A percentile compares a stretch with the other conserved stretches of the same genome.
phyloP scores from a whole-genome alignment of 108 stramenopile species.

The Schizochytrium sp. region DNA sequence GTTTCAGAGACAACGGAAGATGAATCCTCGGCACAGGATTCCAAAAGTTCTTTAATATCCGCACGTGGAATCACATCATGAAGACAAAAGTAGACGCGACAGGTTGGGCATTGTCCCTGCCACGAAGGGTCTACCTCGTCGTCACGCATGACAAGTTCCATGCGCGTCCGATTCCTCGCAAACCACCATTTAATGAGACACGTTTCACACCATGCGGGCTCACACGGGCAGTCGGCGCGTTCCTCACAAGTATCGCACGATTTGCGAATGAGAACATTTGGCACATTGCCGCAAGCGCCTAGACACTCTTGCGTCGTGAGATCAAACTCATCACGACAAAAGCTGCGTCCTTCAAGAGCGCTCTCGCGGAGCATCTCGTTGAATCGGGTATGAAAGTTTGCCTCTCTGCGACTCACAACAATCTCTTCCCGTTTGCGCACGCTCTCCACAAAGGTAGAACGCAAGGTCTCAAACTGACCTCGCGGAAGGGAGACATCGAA shows the following conservation, averaged over 20 bases:
- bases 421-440: not conserved
- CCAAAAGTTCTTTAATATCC: not conserved
- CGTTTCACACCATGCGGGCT: not conserved
- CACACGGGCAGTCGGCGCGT: not conserved
- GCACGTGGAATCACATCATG: not conserved
- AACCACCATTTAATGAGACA: slow-evolving; percentile 5
- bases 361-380: not conserved
- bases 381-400: not conserved
- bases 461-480: not conserved
- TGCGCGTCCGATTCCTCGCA: not conserved
- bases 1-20: not conserved
- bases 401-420: not conserved
- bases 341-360: not conserved
- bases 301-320: not conserved
- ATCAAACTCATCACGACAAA: not conserved
- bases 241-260: not conserved
- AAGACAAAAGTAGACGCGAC: slow-evolving; percentile 4
- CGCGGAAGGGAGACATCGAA: not conserved
- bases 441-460: not conserved
- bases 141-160: not conserved
- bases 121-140: not conserved
- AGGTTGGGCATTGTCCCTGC: not conserved
- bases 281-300: not conserved
- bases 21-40: not conserved
- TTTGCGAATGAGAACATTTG: not conserved